Percentiles rank a stretch among this genome's conserved stretches.
Conservation (phyloP, 2,329 filamentous ascomycete species). For the Colletotrichum eleusines region DNA sequence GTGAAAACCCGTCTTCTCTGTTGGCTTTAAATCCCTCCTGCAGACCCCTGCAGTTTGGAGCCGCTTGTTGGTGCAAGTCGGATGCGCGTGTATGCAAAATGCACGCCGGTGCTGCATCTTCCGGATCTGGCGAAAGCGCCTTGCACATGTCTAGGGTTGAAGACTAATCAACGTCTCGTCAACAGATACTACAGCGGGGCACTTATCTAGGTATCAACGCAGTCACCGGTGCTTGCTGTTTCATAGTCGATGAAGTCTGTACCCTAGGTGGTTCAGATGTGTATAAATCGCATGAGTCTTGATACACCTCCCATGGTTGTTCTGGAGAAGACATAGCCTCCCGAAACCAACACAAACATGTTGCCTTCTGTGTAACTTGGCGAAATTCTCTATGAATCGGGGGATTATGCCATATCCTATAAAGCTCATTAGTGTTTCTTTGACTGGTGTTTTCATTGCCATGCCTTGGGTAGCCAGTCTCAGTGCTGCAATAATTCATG, state of each 20-base stretch:
- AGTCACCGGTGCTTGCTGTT: not conserved
- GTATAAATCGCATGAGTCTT: not conserved
- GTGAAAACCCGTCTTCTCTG: not conserved
- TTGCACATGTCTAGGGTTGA: not conserved
- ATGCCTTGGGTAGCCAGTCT: no score
- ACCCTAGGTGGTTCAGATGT: not conserved
- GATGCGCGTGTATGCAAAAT: not conserved
- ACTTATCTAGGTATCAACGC: no score
- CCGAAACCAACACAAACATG: not conserved
- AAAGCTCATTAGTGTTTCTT: no score
- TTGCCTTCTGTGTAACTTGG: not conserved
- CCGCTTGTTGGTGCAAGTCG: conserved; percentile 2
- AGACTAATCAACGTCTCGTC: not conserved
- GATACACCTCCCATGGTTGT: not conserved
- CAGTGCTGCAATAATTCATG: no score
- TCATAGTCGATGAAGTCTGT: not conserved
- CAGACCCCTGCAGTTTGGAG: not conserved
- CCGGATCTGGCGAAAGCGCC: not conserved
- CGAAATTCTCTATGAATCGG: conserved; percentile 15
- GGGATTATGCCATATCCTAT: conserved; percentile 9
- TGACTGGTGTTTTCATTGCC: no score
- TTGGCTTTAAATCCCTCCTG: not conserved
- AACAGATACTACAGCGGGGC: not conserved
- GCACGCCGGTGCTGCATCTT: not conserved
- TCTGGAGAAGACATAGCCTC: no score